A percentile compares a stretch with the other conserved stretches of the same genome.
Evolutionary conservation across 2,329 filamentous ascomycete species (phyloP).

Genomic region (Ophiosphaerella korrae): DNA sequence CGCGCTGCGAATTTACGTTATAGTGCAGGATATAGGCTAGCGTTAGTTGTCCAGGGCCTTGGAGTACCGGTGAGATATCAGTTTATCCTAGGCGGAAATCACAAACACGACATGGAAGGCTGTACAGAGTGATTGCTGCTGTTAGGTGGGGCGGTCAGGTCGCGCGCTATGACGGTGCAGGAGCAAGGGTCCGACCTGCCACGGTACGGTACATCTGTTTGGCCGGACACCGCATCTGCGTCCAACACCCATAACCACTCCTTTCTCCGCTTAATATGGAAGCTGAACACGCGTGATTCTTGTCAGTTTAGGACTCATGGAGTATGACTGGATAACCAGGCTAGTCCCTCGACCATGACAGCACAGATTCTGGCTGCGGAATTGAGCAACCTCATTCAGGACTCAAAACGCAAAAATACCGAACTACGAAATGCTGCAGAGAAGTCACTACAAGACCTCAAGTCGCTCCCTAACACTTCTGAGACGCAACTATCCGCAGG

Average conservation of each 20-base stretch:
- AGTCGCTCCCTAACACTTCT: constrained; percentile 71
- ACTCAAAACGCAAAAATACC: constrained; percentile 92
- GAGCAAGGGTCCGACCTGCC: constrained; percentile 16
- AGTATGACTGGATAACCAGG: constrained; percentile 28
- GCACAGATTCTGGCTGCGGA: constrained; percentile 87
- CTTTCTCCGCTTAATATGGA: not conserved
- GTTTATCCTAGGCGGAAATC: not conserved
- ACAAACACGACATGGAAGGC: constrained; percentile 7
- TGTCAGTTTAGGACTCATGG: constrained; percentile 12
- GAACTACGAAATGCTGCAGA: constrained; percentile 92
- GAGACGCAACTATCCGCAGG: constrained; percentile 77
- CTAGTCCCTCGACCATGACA: constrained; percentile 68
- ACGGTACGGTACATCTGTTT: constrained; percentile 15
- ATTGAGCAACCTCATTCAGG: constrained; percentile 87
- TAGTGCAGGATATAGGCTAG: not conserved
- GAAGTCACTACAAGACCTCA: constrained; percentile 89
- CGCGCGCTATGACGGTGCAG: constrained; percentile 15
- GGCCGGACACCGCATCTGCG: constrained; percentile 18
- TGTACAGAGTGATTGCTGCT: constrained; percentile 12
- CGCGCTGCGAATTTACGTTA: constrained; percentile 1
- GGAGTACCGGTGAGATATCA: not conserved
- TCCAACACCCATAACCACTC: constrained; percentile 17
- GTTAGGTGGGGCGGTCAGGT: constrained; percentile 13
- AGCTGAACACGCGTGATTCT: not conserved
- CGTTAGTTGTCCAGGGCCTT: constrained; percentile 2